phyloP scores from a whole-genome alignment of 2,329 filamentous ascomycete genomes.

The Hypoxylon sp. region DNA sequence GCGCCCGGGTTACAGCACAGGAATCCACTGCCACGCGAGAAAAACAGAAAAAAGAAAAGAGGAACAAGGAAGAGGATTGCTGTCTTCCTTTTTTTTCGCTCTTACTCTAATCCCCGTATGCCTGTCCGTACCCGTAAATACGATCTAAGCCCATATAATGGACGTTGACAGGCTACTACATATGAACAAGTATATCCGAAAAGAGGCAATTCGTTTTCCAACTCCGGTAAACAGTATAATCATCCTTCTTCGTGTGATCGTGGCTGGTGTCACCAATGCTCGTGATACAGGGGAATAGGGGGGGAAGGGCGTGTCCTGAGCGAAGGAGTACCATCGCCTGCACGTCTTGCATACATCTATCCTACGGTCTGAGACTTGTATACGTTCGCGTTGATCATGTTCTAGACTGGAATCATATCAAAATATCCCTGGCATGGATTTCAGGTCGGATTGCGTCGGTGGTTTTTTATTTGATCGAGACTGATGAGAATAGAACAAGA shows the following conservation, averaged over 20 bases:
- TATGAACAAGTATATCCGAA: neutral
- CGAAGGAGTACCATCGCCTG: constrained; percentile 2
- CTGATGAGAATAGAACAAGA: constrained; percentile 15
- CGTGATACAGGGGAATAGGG: constrained; percentile 3
- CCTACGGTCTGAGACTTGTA: constrained; percentile 20
- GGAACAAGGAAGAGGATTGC: constrained; percentile 20
- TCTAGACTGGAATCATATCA: constrained; percentile 27
- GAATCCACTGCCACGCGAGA: constrained; percentile 37
- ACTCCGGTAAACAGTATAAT: constrained; percentile 23
- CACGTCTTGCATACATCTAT: no score
- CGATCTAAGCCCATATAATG: neutral
- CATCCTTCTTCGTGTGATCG: constrained; percentile 29
- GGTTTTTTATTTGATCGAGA: constrained; percentile 18
- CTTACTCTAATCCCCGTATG: constrained; percentile 7
- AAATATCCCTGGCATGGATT: constrained; percentile 32
- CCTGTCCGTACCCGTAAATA: no score
- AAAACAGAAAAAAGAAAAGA: no score
- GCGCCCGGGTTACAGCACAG: constrained; percentile 30
- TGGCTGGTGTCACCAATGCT: constrained; percentile 26
- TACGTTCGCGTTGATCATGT: constrained; percentile 20
- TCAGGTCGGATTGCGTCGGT: constrained; percentile 24
- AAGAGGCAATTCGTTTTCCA: constrained; percentile 21
- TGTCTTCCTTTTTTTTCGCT: constrained; percentile 5
- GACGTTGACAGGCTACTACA: neutral
- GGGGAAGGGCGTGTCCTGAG: constrained; percentile 13